Percentiles rank a stretch among this genome's conserved stretches.
These are phyloP conservation scores for Petunia axillaris DNA, from an alignment of 257 asterid genomes.

Conservation along the genomic window DNA sequence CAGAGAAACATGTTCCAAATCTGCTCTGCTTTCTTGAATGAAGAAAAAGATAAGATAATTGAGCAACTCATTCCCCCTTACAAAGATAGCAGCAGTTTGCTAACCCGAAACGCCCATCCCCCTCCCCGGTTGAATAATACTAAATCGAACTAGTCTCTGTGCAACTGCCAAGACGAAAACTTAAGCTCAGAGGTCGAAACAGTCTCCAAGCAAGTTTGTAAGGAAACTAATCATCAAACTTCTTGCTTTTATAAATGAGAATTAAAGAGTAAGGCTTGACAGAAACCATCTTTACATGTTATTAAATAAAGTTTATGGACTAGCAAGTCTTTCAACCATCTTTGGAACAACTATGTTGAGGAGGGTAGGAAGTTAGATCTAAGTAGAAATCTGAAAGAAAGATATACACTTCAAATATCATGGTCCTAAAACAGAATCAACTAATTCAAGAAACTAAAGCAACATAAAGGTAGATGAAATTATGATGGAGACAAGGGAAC, in stretches of 20 bases:
- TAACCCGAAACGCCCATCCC: not conserved
- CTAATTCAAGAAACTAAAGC: not conserved
- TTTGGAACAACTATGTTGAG: not conserved
- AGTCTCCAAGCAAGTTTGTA: not conserved
- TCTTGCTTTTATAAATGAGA: not conserved
- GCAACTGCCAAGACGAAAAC: not conserved
- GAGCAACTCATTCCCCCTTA: not conserved
- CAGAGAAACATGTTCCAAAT: conserved; percentile 9
- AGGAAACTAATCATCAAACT: conserved; percentile 9
- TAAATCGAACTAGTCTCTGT: not conserved
- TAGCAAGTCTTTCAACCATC: not conserved
- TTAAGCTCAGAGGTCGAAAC: not conserved
- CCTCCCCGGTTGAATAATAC: not conserved
- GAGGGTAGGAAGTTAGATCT: not conserved
- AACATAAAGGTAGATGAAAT: not conserved
- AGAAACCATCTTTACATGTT: not conserved
- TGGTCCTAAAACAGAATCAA: conserved; percentile 2
- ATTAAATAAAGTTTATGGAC: conserved; percentile 10
- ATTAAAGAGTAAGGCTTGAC: not conserved
- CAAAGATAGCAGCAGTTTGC: not conserved
- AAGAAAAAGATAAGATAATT: not conserved
- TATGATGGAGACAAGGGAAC: conserved; percentile 6
- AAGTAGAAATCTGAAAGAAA: not conserved
- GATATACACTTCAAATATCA: not conserved
- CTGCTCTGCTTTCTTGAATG: not conserved